Conservation (phyloP, 1,284 basidiomycete species). For the Vanrija humicola region DNA sequence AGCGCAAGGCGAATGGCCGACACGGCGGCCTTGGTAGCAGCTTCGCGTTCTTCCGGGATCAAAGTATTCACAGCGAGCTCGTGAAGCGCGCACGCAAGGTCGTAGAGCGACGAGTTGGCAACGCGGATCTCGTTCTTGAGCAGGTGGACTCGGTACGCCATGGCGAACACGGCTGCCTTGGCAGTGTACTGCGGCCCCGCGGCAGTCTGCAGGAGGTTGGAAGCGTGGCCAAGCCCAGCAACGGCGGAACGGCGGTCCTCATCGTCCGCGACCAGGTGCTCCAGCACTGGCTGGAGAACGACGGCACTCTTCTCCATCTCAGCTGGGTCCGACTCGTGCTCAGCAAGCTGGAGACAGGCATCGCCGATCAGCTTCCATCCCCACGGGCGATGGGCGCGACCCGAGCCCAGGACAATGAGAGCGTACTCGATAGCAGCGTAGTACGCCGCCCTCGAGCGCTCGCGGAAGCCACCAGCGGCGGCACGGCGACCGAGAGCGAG, state of each 20-base stretch:
- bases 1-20: constrained; percentile 70
- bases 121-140: constrained; percentile 58
- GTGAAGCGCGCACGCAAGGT: constrained; percentile 68
- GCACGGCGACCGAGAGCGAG: constrained; percentile 69
- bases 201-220: constrained; percentile 30
- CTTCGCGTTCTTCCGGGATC: constrained; percentile 38
- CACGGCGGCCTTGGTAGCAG: constrained; percentile 58
- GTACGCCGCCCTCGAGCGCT: constrained; percentile 71
- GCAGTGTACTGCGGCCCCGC: constrained; percentile 47
- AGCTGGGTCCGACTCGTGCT: constrained; percentile 33
- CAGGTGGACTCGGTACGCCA: constrained; percentile 68
- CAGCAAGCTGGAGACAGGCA: constrained; percentile 64
- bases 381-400: constrained; percentile 63
- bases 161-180: constrained; percentile 63
- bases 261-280: constrained; percentile 42
- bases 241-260: constrained; percentile 37
- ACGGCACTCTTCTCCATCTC: constrained; percentile 32
- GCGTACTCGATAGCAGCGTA: constrained; percentile 59
- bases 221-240: constrained; percentile 37
- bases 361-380: constrained; percentile 87
- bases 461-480: constrained; percentile 63
- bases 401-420: constrained; percentile 57
- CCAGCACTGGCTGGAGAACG: constrained; percentile 34
- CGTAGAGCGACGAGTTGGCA: constrained; percentile 65
- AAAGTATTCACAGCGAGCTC: constrained; percentile 48